A percentile compares a stretch with the other conserved stretches of the same genome.
These are phyloP conservation scores for Aspergillus neoniger DNA, from an alignment of 2,329 filamentous ascomycete species.

Conservation along the genomic window DNA sequence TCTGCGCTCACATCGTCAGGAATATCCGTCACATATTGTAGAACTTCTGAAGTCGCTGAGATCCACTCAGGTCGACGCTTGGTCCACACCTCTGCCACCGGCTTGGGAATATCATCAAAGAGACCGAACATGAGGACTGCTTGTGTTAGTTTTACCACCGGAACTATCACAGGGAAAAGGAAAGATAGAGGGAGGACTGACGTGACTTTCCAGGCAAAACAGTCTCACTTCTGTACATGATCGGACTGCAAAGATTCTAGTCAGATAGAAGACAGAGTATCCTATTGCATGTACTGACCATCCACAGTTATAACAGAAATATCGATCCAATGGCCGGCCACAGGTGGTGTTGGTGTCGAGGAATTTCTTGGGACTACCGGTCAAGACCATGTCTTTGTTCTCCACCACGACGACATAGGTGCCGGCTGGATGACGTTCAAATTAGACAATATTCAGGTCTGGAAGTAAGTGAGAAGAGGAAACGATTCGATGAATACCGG, in stretches of 20 bases:
- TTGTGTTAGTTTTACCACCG: not conserved
- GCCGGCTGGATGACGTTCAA: not conserved
- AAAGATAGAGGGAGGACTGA: not conserved
- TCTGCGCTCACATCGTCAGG: not conserved
- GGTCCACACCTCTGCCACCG: not conserved
- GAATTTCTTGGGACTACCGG: not conserved
- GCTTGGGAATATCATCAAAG: not conserved
- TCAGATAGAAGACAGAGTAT: not conserved
- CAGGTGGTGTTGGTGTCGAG: not conserved
- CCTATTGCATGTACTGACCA: not conserved
- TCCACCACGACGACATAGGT: not conserved
- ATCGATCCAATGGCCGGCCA: not conserved
- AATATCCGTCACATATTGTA: not conserved
- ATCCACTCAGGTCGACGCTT: not conserved
- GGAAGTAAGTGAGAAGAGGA: not conserved
- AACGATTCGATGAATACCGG: not conserved
- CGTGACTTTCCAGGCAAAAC: not conserved
- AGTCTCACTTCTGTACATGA: not conserved
- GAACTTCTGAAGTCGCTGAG: not conserved
- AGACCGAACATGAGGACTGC: not conserved
- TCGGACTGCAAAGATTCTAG: not conserved
- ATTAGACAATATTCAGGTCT: not conserved
- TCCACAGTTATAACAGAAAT: not conserved
- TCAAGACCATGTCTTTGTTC: not conserved
- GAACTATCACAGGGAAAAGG: too few species aligned